Evolutionary conservation across 306 rosid species (phyloP).

Genomic region (Dryas drummondii): DNA sequence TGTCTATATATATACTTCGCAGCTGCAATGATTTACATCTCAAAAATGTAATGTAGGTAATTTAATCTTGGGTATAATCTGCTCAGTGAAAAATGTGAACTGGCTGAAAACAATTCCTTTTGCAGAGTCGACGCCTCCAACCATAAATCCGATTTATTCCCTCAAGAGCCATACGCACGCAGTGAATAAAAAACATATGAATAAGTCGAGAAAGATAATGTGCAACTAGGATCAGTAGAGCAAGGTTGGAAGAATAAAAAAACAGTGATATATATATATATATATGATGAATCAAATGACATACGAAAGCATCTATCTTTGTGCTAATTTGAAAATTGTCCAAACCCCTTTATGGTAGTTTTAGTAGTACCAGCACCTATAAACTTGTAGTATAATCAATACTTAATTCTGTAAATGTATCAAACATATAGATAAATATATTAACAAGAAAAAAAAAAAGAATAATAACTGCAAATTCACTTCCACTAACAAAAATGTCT

Average conservation of each 20-base stretch:
- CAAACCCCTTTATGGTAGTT: no score
- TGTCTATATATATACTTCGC: no score
- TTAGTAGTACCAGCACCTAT: no score
- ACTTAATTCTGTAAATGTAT: constrained; percentile 6
- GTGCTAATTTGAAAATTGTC: no score
- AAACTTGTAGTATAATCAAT: no score
- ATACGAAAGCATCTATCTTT: constrained; percentile 58
- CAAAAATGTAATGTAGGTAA: no score
- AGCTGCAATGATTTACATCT: no score
- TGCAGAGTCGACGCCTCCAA: constrained; percentile 92
- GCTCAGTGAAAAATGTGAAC: constrained; percentile 75
- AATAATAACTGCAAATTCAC: constrained; percentile 46
- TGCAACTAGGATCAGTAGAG: background rate
- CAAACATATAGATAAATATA: background rate
- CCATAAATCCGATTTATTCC: constrained; percentile 91
- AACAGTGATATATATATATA: no score
- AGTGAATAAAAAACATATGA: background rate
- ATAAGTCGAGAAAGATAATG: constrained; percentile 1
- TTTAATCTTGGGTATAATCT: constrained; percentile 2
- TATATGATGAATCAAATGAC: constrained; percentile 24
- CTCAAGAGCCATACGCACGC: constrained; percentile 47
- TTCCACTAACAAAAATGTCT: constrained; percentile 99
- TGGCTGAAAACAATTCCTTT: constrained; percentile 94
- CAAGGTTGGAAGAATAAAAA: background rate
- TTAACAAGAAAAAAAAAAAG: constrained; percentile 19